Base-by-base conservation (phyloP, 768 basidiomycete species). In the Amanita fuliginea region DNA sequence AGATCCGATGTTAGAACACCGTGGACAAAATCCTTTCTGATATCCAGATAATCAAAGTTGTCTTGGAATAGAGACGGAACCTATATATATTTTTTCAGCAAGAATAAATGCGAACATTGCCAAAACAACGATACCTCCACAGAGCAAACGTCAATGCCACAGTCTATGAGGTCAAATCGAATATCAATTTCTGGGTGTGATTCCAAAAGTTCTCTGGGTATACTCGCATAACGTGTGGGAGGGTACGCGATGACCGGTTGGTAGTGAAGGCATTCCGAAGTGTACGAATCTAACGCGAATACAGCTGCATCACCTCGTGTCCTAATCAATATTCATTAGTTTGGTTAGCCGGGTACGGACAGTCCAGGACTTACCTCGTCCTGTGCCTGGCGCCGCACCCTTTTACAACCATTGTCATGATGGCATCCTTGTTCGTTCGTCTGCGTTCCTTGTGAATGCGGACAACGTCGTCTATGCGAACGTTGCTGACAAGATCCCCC, bases 1-100 rank as follows among this genome's bases (percentile, higher is more conserved):
- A 98, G 64, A 64, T 99, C 96, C 11, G 91, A 94, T 0, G 90
- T 95, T 55, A 99, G 73, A 42, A 99, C 78, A 14, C 95, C 95
- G 60, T 89, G 88, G 13, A 97, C 86, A 59, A 99, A 96, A 66
- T 98, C 92, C 55, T 80, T 74, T 51, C 93, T 81, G 53, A 98
- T 76, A 66, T 94, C 91, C 11, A 82, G 80, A 60, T 94, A 97
- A 67, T 98, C 96, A 60, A 99, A 99, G 67, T 98, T 98, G 67
- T 98, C 96, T 62, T 94, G 92, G 69, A 98, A 99, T 4, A 97
- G 63, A 1, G 94, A 94, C 1, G 92, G 93, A 33, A 98, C 88
- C 86, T 96, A 57, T 11, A 44, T 47, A 33, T 22, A 48, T 51
- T 18, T 6, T 14, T 34, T 42, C n/a, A 33, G 10, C 18, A 50